phyloP scores from a whole-genome alignment of 345 rosid genomes.

The Citrus sp. region DNA sequence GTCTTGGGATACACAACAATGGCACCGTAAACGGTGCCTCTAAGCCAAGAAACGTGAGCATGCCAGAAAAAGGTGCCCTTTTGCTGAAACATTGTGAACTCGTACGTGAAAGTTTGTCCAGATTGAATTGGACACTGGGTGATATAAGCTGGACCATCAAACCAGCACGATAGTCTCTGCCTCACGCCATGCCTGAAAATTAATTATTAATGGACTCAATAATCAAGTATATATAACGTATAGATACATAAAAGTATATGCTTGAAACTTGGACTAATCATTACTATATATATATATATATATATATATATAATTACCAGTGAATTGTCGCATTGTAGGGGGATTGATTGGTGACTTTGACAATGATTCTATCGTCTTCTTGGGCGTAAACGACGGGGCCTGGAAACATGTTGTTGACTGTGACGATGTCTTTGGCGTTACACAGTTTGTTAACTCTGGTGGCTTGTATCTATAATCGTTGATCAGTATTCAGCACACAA shows the following conservation, averaged over 20 bases:
- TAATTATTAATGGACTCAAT: background rate
- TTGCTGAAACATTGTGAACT: constrained; percentile 66
- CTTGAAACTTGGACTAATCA: no score
- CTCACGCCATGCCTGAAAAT: constrained; percentile 75
- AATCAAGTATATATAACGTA: no score
- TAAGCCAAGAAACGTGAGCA: constrained; percentile 89
- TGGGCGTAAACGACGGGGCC: constrained; percentile 74
- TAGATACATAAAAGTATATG: no score
- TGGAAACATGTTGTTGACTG: constrained; percentile 66
- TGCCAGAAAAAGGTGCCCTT: constrained; percentile 86
- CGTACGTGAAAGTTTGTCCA: constrained; percentile 69
- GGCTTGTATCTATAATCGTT: constrained; percentile 49
- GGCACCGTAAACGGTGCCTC: constrained; percentile 73
- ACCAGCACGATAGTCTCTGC: constrained; percentile 83
- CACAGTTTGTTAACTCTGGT: constrained; percentile 58
- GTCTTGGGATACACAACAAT: constrained; percentile 65
- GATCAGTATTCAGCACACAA: background rate
- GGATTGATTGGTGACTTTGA: constrained; percentile 65
- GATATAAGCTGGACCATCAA: constrained; percentile 83
- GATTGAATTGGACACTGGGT: constrained; percentile 85
- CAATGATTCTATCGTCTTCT: constrained; percentile 65
- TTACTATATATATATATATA: no score
- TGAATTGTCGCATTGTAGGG: constrained; percentile 81
- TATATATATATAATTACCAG: constrained; percentile 38
- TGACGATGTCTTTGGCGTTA: constrained; percentile 55